A percentile compares a stretch with the other conserved stretches of the same genome.
Conservation (phyloP, 345 rosid genomes). For the Moringa oleifera region DNA sequence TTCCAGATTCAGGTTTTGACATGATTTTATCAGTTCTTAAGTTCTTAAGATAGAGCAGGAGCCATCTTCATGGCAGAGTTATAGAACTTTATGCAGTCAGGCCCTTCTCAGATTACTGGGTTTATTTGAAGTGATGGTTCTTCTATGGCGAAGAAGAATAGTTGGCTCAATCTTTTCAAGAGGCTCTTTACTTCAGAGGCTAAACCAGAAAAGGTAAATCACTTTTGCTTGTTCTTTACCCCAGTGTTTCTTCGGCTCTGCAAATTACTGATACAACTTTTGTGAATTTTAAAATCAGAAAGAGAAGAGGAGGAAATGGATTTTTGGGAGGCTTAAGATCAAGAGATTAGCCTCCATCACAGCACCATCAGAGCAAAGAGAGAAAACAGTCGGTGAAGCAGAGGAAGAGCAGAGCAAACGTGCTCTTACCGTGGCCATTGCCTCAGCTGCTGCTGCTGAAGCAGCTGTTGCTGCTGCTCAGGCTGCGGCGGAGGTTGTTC, state of each 20-base stretch:
- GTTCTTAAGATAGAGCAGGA: too few species aligned
- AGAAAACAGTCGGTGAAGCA: slow-evolving; percentile 13
- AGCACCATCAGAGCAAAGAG: slow-evolving; percentile 35
- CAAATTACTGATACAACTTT: not conserved
- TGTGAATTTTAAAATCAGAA: slow-evolving; percentile 30
- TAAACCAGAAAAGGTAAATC: slow-evolving; percentile 57
- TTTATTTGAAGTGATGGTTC: slow-evolving; percentile 19
- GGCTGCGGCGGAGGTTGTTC: slow-evolving; percentile 45
- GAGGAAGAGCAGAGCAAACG: slow-evolving; percentile 39
- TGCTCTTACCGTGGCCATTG: slow-evolving; percentile 41
- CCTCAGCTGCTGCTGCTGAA: slow-evolving; percentile 54
- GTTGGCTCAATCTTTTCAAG: slow-evolving; percentile 67
- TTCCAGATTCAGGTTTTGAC: too few species aligned
- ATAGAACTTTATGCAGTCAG: too few species aligned
- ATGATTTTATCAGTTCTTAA: too few species aligned
- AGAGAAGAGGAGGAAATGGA: slow-evolving; percentile 67
- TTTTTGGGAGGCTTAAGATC: slow-evolving; percentile 49
- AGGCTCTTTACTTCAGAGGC: slow-evolving; percentile 60
- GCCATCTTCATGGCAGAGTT: too few species aligned
- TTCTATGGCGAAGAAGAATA: slow-evolving; percentile 66
- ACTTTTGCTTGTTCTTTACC: not conserved
- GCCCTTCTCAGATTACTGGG: too few species aligned
- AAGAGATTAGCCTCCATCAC: slow-evolving; percentile 48
- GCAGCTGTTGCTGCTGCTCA: slow-evolving; percentile 49
- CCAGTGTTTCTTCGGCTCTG: slow-evolving; percentile 1